Conservation (phyloP, 2,329 filamentous ascomycete species). For the Eutypa lata region DNA sequence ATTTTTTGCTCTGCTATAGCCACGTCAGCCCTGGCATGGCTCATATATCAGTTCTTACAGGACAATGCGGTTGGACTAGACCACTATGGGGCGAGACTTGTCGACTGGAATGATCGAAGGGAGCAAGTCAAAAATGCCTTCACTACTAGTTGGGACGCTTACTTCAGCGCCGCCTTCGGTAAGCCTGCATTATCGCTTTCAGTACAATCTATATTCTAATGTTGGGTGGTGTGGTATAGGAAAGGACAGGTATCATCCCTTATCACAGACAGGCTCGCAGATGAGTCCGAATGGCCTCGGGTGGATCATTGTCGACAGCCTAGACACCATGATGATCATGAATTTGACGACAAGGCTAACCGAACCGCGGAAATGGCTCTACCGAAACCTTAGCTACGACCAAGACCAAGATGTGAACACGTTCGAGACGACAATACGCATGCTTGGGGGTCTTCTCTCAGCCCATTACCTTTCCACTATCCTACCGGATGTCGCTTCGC, state of each 20-base stretch:
- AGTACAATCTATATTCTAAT: no score
- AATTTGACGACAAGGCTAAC: slow-evolving; percentile 80
- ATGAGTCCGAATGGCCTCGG: slow-evolving; percentile 87
- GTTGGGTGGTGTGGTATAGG: slow-evolving; percentile 42
- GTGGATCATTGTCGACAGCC: slow-evolving; percentile 93
- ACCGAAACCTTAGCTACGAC: slow-evolving; percentile 74
- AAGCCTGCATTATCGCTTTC: no score
- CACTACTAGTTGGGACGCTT: slow-evolving; percentile 84
- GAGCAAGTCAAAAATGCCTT: slow-evolving; percentile 59
- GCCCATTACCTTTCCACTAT: slow-evolving; percentile 85
- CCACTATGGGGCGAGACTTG: slow-evolving; percentile 6
- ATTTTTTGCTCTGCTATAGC: not conserved
- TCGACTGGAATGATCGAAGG: slow-evolving; percentile 13
- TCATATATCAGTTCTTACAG: not conserved
- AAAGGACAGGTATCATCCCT: slow-evolving; percentile 79
- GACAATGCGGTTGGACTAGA: slow-evolving; percentile 13
- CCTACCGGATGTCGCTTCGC: slow-evolving; percentile 68
- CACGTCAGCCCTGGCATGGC: not conserved
- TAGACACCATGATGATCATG: slow-evolving; percentile 97
- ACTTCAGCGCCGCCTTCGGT: slow-evolving; percentile 90
- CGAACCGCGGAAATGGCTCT: slow-evolving; percentile 83
- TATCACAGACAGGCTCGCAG: slow-evolving; percentile 70
- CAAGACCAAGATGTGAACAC: slow-evolving; percentile 93
- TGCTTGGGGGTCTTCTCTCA: slow-evolving; percentile 86
- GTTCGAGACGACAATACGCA: slow-evolving; percentile 94